Conservation (phyloP, 2,329 filamentous ascomycete species). For the Fusarium pseudoanthophilum region DNA sequence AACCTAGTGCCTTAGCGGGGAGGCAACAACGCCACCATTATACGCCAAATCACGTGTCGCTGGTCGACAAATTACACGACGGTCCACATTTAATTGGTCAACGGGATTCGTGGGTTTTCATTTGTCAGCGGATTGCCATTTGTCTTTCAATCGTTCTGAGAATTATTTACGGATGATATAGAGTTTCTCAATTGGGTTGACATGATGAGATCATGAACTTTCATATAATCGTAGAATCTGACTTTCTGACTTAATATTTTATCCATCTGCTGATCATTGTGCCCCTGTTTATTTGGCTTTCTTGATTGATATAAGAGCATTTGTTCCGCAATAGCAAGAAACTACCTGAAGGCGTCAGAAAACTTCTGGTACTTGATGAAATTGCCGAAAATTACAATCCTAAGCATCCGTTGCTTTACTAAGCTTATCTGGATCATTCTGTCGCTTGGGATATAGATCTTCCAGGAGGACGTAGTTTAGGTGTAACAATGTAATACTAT, state of each 20-base stretch:
- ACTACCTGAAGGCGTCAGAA: neutral
- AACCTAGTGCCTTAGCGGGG: neutral
- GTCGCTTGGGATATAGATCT: neutral
- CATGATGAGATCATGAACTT: neutral
- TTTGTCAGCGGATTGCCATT: neutral
- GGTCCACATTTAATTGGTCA: neutral
- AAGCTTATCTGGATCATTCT: neutral
- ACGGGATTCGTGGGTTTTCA: neutral
- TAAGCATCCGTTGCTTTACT: neutral
- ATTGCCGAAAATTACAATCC: neutral
- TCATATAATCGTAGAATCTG: neutral
- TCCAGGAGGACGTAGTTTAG: neutral
- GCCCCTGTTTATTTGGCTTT: neutral
- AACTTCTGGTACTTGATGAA: neutral
- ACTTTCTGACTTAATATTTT: neutral
- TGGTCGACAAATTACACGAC: neutral
- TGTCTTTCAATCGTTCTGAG: neutral
- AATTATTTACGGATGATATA: neutral
- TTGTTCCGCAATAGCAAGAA: neutral
- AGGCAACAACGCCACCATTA: conserved; percentile 41
- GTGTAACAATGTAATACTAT: neutral
- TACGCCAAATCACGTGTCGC: conserved; percentile 54
- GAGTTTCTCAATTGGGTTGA: neutral
- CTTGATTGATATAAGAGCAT: neutral
- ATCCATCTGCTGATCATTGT: neutral